These are phyloP conservation scores for Lumnitzera littorea DNA, from an alignment of 345 rosid species.

Conservation along the genomic window DNA sequence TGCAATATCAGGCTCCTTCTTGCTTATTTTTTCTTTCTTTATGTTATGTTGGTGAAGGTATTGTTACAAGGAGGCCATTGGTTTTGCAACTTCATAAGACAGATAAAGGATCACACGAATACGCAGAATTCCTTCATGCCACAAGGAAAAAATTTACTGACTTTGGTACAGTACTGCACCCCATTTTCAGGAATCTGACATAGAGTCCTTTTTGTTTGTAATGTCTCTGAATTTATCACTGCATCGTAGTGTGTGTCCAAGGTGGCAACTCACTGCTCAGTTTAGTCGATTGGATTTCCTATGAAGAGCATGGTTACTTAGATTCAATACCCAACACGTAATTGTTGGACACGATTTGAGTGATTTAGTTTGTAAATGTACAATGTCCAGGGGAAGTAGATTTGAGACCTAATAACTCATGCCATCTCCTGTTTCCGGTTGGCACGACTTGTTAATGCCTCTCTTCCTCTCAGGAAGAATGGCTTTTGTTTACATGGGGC, in stretches of 20 bases:
- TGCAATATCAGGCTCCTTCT: not conserved
- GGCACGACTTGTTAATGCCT: too few relatives aligned
- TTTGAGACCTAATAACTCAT: too few relatives aligned
- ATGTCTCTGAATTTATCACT: too few relatives aligned
- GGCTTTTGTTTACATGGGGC: not conserved
- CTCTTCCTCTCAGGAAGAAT: not conserved
- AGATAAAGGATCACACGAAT: conserved; percentile 60
- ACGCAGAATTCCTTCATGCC: conserved; percentile 97
- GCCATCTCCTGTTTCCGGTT: too few relatives aligned
- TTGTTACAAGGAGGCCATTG: conserved; percentile 94
- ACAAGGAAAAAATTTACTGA: conserved; percentile 72
- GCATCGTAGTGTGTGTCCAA: too few relatives aligned
- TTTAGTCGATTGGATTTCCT: not conserved
- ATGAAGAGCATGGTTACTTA: too few relatives aligned
- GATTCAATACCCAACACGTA: too few relatives aligned
- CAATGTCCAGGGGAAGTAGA: too few relatives aligned
- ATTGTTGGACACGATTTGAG: too few relatives aligned
- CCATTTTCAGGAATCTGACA: not conserved
- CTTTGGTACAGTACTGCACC: conserved; percentile 43
- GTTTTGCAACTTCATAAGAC: conserved; percentile 95
- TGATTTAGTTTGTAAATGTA: too few relatives aligned
- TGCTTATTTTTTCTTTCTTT: not conserved
- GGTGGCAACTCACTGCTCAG: not conserved
- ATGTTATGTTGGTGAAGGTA: conserved; percentile 40
- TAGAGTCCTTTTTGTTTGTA: too few relatives aligned